Base-by-base conservation (phyloP, 163 green algal species). In the Chlorella variabilis region DNA sequence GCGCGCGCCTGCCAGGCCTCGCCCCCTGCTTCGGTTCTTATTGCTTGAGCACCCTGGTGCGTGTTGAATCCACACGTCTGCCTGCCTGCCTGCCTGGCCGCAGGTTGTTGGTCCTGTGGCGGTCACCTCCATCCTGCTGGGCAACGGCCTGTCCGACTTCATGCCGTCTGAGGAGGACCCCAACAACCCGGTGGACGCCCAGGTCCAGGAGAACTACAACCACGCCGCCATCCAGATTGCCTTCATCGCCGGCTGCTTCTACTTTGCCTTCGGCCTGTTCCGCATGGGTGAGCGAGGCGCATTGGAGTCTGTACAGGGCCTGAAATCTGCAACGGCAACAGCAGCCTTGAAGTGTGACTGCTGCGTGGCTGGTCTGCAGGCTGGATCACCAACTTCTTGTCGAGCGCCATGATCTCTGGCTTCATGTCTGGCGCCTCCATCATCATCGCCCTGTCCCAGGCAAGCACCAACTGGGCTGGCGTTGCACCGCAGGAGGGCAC, bases 341-440 rank as follows among this genome's bases (percentile, higher is more conserved):
- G 45, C 15, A 54, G 45, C 11, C 45, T 23, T 11, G 15, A 11
- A 54, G 45, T n/a, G n/a, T n/a, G n/a, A n/a, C 15, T 36, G 3
- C 63, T 59, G 7, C 68, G 27, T 61, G 9, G 11, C 11, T 29
- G 2, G 27, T 38, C 56, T 27, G 33, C 63, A 75, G 67, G 94
- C 69, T 97, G 92, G 79, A 34, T 98, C 45, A 93, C 91, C 71
- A 90, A 94, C 75, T 98, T 98, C 84, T 80, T 98, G 34, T 90
- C 74, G 8, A 91, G 96, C 79, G 45, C 89, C 0, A 90, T 97
- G 23, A 93, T 98, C 51, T 89, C 84, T 3, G 94, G 94, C 38
- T 98, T 98, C 92, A 97, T 93, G 36, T 90, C 82, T 0, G 94
- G 90, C 18, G 93, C 94, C 58, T 86, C 77, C 48, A 91, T 94